Conservation (phyloP, 139 green algal genomes). For the Micractinium sp. region DNA sequence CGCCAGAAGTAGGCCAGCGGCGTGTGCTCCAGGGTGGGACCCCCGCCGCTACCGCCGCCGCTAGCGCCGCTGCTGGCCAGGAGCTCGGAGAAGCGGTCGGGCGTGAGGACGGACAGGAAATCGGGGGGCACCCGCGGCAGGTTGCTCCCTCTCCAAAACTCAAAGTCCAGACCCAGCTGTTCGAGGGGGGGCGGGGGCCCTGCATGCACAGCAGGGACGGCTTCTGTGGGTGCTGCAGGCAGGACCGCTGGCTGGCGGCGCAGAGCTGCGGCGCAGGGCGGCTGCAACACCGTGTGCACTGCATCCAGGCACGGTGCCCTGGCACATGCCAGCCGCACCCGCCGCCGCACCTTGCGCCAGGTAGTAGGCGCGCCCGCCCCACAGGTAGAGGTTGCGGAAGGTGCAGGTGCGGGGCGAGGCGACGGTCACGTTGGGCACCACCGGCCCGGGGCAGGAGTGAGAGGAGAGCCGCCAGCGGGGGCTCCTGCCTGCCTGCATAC, state of each 20-base stretch:
- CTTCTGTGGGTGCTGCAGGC: not conserved
- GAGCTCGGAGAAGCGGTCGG: not conserved
- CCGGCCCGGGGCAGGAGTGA: conserved; percentile 43
- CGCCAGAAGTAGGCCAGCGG: not conserved
- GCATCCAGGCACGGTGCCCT: not conserved
- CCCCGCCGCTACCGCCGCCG: not conserved
- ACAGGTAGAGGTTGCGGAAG: conserved; percentile 9
- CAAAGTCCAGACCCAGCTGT: not conserved
- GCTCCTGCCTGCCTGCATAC: no score
- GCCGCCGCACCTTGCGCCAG: not conserved
- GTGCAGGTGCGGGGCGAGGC: conserved; percentile 1
- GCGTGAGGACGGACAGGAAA: not conserved
- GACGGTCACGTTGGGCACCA: not conserved
- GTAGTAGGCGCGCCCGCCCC: not conserved
- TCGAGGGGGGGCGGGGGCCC: not conserved
- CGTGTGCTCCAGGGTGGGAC: not conserved
- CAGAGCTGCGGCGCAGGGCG: not conserved
- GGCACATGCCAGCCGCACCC: not conserved
- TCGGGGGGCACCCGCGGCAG: not conserved
- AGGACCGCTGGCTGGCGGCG: no score
- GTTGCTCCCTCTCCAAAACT: not conserved
- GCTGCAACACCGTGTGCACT: not conserved
- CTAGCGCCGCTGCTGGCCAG: not conserved
- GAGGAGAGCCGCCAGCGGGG: conserved; percentile 87
- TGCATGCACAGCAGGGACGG: not conserved